These are phyloP conservation scores for Somion occarium DNA, from an alignment of 1,284 basidiomycete genomes.

Conservation along the genomic window DNA sequence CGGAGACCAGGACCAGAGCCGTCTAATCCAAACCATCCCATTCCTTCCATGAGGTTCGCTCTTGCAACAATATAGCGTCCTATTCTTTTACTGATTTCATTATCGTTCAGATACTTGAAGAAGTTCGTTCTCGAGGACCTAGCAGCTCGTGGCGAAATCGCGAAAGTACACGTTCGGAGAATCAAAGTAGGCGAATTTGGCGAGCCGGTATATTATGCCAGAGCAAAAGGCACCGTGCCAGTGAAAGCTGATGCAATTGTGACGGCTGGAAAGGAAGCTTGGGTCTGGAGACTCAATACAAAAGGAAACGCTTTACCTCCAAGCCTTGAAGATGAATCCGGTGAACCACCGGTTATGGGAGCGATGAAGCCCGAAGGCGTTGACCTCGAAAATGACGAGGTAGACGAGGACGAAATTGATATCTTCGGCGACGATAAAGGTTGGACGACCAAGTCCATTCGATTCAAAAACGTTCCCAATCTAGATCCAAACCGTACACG, in stretches of 20 bases:
- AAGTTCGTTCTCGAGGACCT: conserved; percentile 15
- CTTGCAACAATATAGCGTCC: neutral
- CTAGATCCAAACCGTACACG: neutral
- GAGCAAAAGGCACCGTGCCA: neutral
- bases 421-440: neutral
- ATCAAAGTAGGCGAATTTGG: neutral
- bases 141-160: conserved; percentile 8
- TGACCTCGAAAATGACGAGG: neutral
- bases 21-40: conserved; percentile 7
- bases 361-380: neutral
- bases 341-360: neutral
- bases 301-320: neutral
- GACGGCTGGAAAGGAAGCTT: conserved; percentile 1
- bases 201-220: neutral
- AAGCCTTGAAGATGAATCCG: neutral
- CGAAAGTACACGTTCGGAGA: conserved; percentile 9
- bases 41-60: conserved; percentile 12
- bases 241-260: neutral
- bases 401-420: neutral
- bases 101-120: conserved; percentile 15
- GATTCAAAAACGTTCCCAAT: neutral
- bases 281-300: conserved; percentile 8
- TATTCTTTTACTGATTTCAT: neutral
- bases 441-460: neutral
- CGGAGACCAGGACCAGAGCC: conserved; percentile 9